Conservation (phyloP, 768 basidiomycete genomes). For the Clathrus columnatus region DNA sequence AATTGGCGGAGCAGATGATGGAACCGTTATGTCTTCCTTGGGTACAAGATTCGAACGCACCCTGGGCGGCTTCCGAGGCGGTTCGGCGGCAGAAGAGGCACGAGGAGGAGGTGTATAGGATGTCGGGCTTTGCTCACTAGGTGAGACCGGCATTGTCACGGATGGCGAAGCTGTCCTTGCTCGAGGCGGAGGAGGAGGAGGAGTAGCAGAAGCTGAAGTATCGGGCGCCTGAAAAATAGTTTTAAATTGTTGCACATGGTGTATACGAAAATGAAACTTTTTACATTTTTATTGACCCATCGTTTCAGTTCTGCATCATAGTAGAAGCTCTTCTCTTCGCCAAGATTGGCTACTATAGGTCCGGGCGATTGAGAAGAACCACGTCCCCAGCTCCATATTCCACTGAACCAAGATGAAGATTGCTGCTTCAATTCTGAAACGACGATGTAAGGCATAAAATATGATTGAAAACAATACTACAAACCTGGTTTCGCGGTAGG, state of each 20-base stretch:
- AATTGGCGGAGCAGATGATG: constrained; percentile 10
- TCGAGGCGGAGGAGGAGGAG: constrained; percentile 73
- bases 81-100: constrained; percentile 58
- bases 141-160: constrained; percentile 31
- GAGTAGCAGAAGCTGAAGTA: constrained; percentile 40
- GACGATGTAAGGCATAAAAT: not conserved
- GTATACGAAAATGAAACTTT: constrained; percentile 8
- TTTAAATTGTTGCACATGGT: not conserved
- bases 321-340: constrained; percentile 83
- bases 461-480: constrained; percentile 12
- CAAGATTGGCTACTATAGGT: constrained; percentile 86
- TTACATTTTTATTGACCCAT: constrained; percentile 93
- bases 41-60: constrained; percentile 61
- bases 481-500: constrained; percentile 16
- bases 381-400: constrained; percentile 57
- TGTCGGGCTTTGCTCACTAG: constrained; percentile 24
- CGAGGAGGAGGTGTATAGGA: constrained; percentile 39
- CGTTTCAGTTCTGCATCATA: constrained; percentile 92
- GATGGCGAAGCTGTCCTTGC: constrained; percentile 83
- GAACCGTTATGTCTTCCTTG: constrained; percentile 25
- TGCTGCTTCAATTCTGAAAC: constrained; percentile 12
- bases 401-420: constrained; percentile 63
- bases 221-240: constrained; percentile 37
- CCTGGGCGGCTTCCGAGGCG: constrained; percentile 43
- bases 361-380: constrained; percentile 43